Evolutionary conservation across 2,329 filamentous ascomycete species (phyloP).

Genomic region (Trichoderma atroviride): DNA sequence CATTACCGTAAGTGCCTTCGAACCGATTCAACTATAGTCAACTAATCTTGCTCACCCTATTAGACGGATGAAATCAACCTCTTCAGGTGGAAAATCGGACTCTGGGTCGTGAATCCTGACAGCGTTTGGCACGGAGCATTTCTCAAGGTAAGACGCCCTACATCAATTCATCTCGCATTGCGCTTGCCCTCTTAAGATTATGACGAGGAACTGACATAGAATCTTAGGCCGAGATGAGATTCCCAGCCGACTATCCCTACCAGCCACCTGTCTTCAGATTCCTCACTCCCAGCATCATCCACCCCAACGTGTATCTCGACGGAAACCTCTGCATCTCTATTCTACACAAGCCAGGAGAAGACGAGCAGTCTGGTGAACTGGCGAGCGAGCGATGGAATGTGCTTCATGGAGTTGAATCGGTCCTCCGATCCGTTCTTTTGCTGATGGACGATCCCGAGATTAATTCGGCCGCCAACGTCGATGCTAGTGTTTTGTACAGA

Average conservation of each 20-base stretch:
- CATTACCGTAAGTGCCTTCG: conserved; percentile 67
- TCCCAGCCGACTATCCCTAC: conserved; percentile 87
- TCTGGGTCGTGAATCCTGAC: conserved; percentile 91
- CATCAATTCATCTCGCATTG: not conserved
- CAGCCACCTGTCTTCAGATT: conserved; percentile 89
- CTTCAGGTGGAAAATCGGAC: conserved; percentile 81
- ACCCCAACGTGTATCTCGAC: conserved; percentile 92
- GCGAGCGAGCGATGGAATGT: conserved; percentile 94
- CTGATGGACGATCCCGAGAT: conserved; percentile 94
- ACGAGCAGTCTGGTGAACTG: conserved; percentile 86
- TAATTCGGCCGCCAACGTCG: conserved; percentile 91
- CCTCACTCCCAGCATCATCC: conserved; percentile 70
- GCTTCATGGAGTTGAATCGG: conserved; percentile 90
- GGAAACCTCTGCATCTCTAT: conserved; percentile 96
- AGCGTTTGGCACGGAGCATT: conserved; percentile 92
- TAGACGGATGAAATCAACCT: conserved; percentile 81
- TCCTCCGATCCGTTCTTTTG: conserved; percentile 87
- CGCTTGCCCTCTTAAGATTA: not conserved
- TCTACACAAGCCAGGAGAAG: conserved; percentile 87
- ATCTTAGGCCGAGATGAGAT: conserved; percentile 77
- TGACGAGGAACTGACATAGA: not conserved
- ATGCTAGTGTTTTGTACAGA: conserved; percentile 84
- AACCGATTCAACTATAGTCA: not conserved
- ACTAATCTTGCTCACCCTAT: conserved; percentile 11
- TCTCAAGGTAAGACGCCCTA: conserved; percentile 62